A percentile compares a stretch with the other conserved stretches of the same genome.
Conservation (phyloP, 1,139 yeast species). For the Pneumocystis jirovecii region DNA sequence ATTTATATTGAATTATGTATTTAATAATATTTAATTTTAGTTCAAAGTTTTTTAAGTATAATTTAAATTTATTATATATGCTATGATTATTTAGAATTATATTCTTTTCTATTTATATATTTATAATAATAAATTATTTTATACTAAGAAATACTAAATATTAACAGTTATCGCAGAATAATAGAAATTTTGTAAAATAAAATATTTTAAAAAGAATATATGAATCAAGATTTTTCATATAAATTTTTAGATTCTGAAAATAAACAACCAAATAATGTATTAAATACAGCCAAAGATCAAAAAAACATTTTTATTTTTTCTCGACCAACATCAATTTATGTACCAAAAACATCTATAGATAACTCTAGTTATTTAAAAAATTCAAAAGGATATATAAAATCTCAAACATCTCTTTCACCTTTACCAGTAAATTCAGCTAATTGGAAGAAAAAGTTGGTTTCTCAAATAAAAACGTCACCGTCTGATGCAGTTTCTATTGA, state of each 20-base stretch:
- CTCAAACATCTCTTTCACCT: not conserved
- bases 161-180: not conserved
- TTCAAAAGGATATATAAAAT: not conserved
- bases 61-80: not conserved
- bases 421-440: not conserved
- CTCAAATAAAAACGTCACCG: not conserved
- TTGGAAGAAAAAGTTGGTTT: not conserved
- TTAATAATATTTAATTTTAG: not conserved
- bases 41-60: too few species aligned
- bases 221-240: not conserved
- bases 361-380: not conserved
- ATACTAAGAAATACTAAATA: too few species aligned
- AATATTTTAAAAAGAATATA: not conserved
- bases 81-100: not conserved
- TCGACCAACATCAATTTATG: not conserved
- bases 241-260: not conserved
- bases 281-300: not conserved
- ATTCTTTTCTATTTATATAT: not conserved
- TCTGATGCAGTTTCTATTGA: not conserved
- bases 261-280: not conserved
- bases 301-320: not conserved
- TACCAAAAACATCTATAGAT: not conserved
- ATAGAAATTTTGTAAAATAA: not conserved
- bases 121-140: not conserved
- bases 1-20: not conserved